Conservation (phyloP, 164 flowering plant species). For the Vitis labrusca region DNA sequence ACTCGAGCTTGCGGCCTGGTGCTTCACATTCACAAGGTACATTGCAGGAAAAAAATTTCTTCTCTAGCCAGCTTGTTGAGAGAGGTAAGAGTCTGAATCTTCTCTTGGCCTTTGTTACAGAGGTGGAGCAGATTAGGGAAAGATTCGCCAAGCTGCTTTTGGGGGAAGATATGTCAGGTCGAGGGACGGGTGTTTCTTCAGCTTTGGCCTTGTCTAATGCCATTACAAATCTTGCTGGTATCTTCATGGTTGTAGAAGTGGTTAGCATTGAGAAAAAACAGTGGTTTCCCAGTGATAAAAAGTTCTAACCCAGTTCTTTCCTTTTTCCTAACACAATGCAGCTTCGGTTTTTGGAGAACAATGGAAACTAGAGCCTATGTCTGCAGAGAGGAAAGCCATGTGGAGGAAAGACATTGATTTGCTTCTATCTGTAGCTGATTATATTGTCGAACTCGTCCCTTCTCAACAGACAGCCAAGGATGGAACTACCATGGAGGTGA, state of each 20-base stretch:
- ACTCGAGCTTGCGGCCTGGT: no score
- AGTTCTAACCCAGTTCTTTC: neutral
- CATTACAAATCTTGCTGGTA: slow-evolving; percentile 89
- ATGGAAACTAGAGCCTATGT: slow-evolving; percentile 74
- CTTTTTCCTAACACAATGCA: slow-evolving; percentile 26
- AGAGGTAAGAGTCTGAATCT: neutral
- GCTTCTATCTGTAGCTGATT: slow-evolving; percentile 90
- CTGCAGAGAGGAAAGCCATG: slow-evolving; percentile 60
- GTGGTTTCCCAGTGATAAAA: neutral
- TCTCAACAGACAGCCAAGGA: slow-evolving; percentile 69
- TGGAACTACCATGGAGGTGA: slow-evolving; percentile 76
- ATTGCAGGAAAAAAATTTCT: no score
- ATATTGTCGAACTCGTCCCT: slow-evolving; percentile 89
- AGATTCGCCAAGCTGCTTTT: slow-evolving; percentile 81
- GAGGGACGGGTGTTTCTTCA: slow-evolving; percentile 91
- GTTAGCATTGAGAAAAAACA: neutral
- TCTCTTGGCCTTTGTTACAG: slow-evolving; percentile 33
- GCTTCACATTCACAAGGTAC: no score
- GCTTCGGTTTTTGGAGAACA: slow-evolving; percentile 92
- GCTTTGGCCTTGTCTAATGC: slow-evolving; percentile 96
- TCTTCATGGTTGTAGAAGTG: neutral
- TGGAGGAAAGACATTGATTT: slow-evolving; percentile 92
- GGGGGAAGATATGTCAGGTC: slow-evolving; percentile 98
- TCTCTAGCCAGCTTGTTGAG: no score
- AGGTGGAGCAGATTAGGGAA: slow-evolving; percentile 76